Evolutionary conservation across 2,329 filamentous ascomycete species (phyloP).

Genomic region (Calonectria crousiana): DNA sequence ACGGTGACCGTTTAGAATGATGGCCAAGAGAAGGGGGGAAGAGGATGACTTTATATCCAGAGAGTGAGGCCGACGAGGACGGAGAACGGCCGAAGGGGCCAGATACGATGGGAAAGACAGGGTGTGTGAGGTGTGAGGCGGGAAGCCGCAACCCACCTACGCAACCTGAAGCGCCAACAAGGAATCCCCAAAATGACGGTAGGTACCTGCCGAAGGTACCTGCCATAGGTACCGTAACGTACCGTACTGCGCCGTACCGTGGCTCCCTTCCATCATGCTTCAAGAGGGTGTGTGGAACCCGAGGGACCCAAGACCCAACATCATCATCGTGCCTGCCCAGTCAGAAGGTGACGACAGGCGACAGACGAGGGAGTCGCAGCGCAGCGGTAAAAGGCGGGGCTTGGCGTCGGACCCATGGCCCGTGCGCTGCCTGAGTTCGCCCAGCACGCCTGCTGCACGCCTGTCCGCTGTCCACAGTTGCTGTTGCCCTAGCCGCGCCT

Average conservation of each 20-base stretch:
- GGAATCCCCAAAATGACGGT: slow-evolving; percentile 14
- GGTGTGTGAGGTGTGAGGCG: slow-evolving; percentile 14
- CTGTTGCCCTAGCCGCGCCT: slow-evolving; percentile 3
- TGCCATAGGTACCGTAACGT: slow-evolving; percentile 4
- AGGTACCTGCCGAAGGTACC: slow-evolving; percentile 5
- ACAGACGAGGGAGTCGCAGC: slow-evolving; percentile 8
- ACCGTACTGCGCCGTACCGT: slow-evolving; percentile 4
- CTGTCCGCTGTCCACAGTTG: not conserved
- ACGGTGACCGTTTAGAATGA: slow-evolving; percentile 32
- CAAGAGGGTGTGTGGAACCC: slow-evolving; percentile 11
- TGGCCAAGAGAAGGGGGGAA: slow-evolving; percentile 21
- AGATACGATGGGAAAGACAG: slow-evolving; percentile 12
- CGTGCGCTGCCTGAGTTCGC: slow-evolving; percentile 12
- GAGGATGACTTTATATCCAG: slow-evolving; percentile 39
- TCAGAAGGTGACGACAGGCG: slow-evolving; percentile 14
- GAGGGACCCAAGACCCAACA: slow-evolving; percentile 27
- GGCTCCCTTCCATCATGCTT: not conserved
- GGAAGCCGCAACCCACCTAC: slow-evolving; percentile 9
- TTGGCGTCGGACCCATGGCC: slow-evolving; percentile 13
- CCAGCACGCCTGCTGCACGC: not conserved
- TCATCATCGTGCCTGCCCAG: slow-evolving; percentile 32
- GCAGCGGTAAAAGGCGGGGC: slow-evolving; percentile 11
- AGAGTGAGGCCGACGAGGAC: slow-evolving; percentile 7
- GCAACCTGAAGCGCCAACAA: slow-evolving; percentile 10
- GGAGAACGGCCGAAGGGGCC: slow-evolving; percentile 21